These are phyloP conservation scores for Cyanidioschyzon merolae DNA, from an alignment of 23 red algal genomes.

Conservation along the genomic window DNA sequence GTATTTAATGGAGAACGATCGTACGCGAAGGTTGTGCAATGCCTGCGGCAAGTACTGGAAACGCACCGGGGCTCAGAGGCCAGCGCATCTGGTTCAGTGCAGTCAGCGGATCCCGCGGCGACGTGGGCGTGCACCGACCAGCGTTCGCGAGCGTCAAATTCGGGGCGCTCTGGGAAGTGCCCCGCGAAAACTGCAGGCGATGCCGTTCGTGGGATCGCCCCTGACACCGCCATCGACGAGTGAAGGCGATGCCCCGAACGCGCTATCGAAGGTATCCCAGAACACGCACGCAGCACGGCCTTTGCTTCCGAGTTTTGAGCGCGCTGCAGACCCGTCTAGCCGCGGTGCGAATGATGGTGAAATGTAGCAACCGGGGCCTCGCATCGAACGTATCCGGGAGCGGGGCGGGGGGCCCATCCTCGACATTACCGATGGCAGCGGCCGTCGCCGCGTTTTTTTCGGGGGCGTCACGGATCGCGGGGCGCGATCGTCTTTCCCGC, in stretches of 20 bases:
- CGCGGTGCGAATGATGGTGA: too few species aligned
- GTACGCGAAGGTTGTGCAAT: background rate
- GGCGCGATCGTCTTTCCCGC: too few species aligned
- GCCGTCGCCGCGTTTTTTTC: too few species aligned
- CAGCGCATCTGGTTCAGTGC: conserved; percentile 14
- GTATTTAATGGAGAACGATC: background rate
- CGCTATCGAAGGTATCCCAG: background rate
- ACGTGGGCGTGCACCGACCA: background rate
- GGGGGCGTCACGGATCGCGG: too few species aligned
- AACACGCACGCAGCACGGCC: background rate
- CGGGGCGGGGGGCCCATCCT: too few species aligned
- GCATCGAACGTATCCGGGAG: too few species aligned
- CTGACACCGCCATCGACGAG: background rate
- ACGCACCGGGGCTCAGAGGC: background rate
- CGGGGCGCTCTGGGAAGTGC: background rate
- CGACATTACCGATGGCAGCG: too few species aligned
- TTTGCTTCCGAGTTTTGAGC: background rate
- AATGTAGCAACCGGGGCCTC: too few species aligned
- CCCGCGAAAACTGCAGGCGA: background rate
- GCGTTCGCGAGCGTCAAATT: background rate
- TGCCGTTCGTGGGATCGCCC: background rate
- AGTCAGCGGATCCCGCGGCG: background rate
- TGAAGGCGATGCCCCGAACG: background rate
- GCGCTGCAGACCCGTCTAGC: too few species aligned
- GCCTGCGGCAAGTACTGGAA: conserved; percentile 16